Percentiles rank a stretch among this genome's conserved stretches.
Evolutionary conservation across 2,329 filamentous ascomycete species (phyloP).

Genomic region (Botrytis byssoidea): DNA sequence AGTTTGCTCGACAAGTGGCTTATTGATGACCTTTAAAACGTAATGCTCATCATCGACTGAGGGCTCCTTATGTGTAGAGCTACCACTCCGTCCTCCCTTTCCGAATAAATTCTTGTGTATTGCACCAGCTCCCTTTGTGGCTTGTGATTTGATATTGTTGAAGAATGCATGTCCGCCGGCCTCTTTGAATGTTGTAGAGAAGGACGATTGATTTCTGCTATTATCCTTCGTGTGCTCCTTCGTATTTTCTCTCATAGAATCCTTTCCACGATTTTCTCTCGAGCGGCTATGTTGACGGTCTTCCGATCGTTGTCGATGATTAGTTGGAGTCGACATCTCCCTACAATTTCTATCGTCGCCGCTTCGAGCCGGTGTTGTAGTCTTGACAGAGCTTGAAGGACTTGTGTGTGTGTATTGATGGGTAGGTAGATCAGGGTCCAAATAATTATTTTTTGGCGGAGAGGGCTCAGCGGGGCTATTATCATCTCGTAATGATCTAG

Average conservation of each 20-base stretch:
- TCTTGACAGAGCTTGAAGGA: conserved; percentile 51
- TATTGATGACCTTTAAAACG: conserved; percentile 78
- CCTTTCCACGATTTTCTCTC: conserved; percentile 44
- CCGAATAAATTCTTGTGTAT: conserved; percentile 81
- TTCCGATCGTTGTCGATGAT: conserved; percentile 67
- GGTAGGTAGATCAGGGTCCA: conserved; percentile 34
- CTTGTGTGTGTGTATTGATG: conserved; percentile 36
- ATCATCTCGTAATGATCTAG: conserved; percentile 47
- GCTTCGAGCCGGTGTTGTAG: conserved; percentile 53
- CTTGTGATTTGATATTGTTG: conserved; percentile 69
- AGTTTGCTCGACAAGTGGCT: conserved; percentile 83
- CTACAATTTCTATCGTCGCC: conserved; percentile 62
- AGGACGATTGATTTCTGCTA: conserved; percentile 38
- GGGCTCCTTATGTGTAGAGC: conserved; percentile 64
- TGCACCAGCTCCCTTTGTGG: conserved; percentile 74
- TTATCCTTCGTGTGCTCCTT: conserved; percentile 21
- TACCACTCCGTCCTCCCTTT: conserved; percentile 69
- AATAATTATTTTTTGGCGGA: conserved; percentile 21
- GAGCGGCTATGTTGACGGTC: conserved; percentile 55
- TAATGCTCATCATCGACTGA: conserved; percentile 80
- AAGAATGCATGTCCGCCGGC: conserved; percentile 64
- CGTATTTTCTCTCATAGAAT: conserved; percentile 35
- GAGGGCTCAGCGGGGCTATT: conserved; percentile 26
- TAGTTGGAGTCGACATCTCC: conserved; percentile 61
- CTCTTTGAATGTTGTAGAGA: conserved; percentile 55